Evolutionary conservation across 176 grass and related monocot genomes (phyloP).

Genomic region (Echinochloa phyllopogon): DNA sequence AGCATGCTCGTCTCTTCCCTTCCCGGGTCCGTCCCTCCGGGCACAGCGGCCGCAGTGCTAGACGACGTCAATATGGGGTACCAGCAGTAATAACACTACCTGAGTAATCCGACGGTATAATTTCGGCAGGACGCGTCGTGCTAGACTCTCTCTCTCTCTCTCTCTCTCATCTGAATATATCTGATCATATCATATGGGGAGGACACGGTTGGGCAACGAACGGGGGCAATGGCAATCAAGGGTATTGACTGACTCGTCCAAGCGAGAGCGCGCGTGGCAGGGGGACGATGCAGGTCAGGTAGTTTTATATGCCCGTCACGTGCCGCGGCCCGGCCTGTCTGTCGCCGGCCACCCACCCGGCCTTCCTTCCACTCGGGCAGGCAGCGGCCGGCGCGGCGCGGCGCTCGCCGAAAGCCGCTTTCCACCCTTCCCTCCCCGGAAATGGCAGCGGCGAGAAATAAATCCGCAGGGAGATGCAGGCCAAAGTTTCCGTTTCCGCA

Average conservation of each 20-base stretch:
- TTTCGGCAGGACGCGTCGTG: background rate
- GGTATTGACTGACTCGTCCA: slow-evolving; percentile 4
- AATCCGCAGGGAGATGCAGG: background rate
- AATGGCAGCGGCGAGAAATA: background rate
- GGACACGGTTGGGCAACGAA: slow-evolving; percentile 14
- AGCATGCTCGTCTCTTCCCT: background rate
- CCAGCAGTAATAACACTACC: background rate
- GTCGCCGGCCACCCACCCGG: background rate
- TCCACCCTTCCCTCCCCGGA: background rate
- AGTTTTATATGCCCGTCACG: slow-evolving; percentile 21
- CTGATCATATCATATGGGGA: background rate
- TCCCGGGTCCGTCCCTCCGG: background rate
- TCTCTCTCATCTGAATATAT: background rate
- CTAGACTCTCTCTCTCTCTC: no score
- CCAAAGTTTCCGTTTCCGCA: slow-evolving; percentile 41
- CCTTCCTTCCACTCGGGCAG: background rate
- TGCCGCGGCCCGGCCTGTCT: background rate
- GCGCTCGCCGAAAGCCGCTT: slow-evolving; percentile 5
- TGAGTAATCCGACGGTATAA: background rate
- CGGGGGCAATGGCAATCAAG: background rate
- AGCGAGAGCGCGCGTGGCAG: background rate
- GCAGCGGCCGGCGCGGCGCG: background rate
- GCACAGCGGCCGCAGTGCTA: background rate
- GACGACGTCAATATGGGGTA: background rate
- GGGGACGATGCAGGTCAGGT: background rate